Evolutionary conservation across 78 protist genomes (phyloP).

Genomic region (Dictyostelium intermedium): DNA sequence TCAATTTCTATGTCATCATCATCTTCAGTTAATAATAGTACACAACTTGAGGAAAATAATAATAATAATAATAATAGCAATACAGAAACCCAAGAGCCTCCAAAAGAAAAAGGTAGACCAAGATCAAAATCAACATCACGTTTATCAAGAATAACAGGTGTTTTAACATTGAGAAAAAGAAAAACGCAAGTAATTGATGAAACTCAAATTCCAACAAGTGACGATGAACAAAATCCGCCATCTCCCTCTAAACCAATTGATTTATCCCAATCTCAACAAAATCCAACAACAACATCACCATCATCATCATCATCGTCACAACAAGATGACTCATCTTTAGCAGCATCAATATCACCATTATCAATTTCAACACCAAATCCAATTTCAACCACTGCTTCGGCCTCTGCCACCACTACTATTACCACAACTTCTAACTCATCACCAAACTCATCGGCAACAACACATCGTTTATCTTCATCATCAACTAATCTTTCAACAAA

Average conservation of each 20-base stretch:
- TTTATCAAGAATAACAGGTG: constrained; percentile 41
- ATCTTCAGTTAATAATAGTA: background rate
- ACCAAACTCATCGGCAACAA: background rate
- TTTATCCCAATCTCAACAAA: background rate
- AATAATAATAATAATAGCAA: background rate
- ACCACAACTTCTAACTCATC: background rate
- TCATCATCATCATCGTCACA: background rate
- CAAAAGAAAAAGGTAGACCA: background rate
- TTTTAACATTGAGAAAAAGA: constrained; percentile 22
- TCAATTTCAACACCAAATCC: background rate
- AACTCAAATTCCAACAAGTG: background rate
- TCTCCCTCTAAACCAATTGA: background rate
- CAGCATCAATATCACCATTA: background rate
- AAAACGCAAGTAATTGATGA: background rate
- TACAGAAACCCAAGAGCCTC: background rate
- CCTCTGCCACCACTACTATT: background rate
- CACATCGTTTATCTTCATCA: background rate
- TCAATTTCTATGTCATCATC: background rate
- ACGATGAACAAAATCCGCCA: background rate
- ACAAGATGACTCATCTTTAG: background rate
- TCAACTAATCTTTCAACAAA: background rate
- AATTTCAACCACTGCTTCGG: background rate
- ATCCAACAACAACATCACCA: background rate
- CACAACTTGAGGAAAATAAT: too few relatives aligned
- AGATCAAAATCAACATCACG: constrained; percentile 54